Base-by-base conservation (phyloP, 2,329 filamentous ascomycete species). In the Trichoderma simmonsii region DNA sequence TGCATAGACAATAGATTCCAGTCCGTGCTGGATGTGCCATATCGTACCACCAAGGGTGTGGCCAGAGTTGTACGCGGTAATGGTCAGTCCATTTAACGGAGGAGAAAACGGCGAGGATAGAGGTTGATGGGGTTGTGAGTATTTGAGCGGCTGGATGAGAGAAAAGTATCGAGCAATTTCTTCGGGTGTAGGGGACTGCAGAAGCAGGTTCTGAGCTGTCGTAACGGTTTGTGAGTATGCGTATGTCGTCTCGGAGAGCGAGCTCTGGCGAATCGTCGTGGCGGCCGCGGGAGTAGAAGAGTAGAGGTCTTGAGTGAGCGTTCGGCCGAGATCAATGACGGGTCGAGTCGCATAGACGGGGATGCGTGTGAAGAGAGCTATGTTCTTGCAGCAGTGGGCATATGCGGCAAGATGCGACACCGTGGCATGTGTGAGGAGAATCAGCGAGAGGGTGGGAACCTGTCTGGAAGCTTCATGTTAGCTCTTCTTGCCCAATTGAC, bases 1-100 rank as follows among this genome's bases (percentile, higher is more conserved):
- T 0, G 96, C 95, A 78, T 99, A 98, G 1, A 99, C 95, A 56
- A 99, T 95, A 1, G 95, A 98, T 81, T 99, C 96, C 79, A 98
- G 88, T 0, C 95, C 94, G 83, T 98, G 94, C 78, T 98, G 95
- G 75, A 99, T 95, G 78, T 98, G 95, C 96, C 96, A 99, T 84
- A 99, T 97, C 28, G 96, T 98, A 71, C 96, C 96, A 80, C 96
- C 96, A 0, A 98, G 88, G 0, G 95, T 98, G 80, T 98, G 95
- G 74, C 96, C 96, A 8, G 96, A 94, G 82, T 97, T 97, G 83
- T 98, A 98, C 0, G 96, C 96, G 1, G 96, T 99, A 75, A 99
- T 93, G 2, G 94, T 97, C 21, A 99, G 88, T 5, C 95, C 95
- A 76, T 96, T 95, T 18, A 98, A 86, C 1, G 95, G 92, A 4